A percentile compares a stretch with the other conserved stretches of the same genome.
These are phyloP conservation scores for Hypoxylon crocopeplum DNA, from an alignment of 495 filamentous ascomycete species.

Conservation along the genomic window DNA sequence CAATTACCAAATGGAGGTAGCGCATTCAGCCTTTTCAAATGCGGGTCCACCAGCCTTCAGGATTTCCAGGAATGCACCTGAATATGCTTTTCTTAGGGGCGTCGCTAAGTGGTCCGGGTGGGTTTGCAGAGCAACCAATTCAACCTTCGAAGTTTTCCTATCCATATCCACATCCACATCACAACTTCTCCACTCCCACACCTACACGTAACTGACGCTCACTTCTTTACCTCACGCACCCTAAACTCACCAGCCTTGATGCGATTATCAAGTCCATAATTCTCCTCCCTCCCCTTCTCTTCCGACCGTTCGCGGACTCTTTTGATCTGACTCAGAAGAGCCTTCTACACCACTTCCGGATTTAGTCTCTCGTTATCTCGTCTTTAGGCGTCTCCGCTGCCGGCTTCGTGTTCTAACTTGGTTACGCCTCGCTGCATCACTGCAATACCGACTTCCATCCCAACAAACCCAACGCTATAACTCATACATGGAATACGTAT, in stretches of 20 bases:
- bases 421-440: background rate
- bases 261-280: background rate
- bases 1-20: no score
- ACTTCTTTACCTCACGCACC: background rate
- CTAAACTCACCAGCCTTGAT: conserved; percentile 15
- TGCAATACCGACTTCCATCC: background rate
- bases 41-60: no score
- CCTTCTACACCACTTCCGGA: conserved; percentile 7
- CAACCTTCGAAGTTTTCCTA: background rate
- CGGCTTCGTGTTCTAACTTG: no score
- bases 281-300: conserved; percentile 1
- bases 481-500: no score
- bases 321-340: conserved; percentile 22
- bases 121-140: no score
- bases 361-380: conserved; percentile 8
- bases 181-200: conserved; percentile 16
- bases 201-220: conserved; percentile 10
- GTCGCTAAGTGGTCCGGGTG: no score
- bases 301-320: conserved; percentile 6
- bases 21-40: no score
- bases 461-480: no score
- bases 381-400: no score
- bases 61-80: no score
- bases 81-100: no score
- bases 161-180: conserved; percentile 3